Conservation (phyloP, 2,329 filamentous ascomycete species). For the Cercospora sojina region DNA sequence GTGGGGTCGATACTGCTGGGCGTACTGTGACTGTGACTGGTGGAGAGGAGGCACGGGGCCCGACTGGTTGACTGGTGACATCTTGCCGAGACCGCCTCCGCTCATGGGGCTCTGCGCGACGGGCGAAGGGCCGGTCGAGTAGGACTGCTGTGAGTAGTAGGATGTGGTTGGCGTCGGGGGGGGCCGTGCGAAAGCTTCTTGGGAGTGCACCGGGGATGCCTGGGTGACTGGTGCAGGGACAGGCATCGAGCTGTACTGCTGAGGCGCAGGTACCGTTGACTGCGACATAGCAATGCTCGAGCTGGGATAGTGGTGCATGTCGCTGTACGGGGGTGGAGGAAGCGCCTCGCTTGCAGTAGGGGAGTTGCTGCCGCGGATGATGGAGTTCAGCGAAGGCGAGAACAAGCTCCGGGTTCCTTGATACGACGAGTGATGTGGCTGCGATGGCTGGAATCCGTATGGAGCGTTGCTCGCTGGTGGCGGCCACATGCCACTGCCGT, state of each 20-base stretch:
- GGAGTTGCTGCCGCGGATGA: constrained; percentile 56
- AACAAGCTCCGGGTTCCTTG: constrained; percentile 53
- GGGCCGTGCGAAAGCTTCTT: constrained; percentile 59
- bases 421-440: constrained; percentile 49
- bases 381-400: constrained; percentile 56
- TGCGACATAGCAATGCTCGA: constrained; percentile 58
- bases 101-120: constrained; percentile 53
- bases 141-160: constrained; percentile 59
- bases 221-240: constrained; percentile 34
- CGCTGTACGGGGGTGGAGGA: constrained; percentile 65
- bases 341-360: constrained; percentile 63
- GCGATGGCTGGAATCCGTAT: constrained; percentile 51
- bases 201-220: constrained; percentile 56
- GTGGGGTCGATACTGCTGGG: constrained; percentile 51
- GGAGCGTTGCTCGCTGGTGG: constrained; percentile 56
- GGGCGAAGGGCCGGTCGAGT: constrained; percentile 50
- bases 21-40: constrained; percentile 43
- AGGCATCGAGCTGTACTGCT: constrained; percentile 48
- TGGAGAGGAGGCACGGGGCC: constrained; percentile 47
- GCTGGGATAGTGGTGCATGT: constrained; percentile 59
- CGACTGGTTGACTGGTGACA: constrained; percentile 53
- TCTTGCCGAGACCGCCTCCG: constrained; percentile 47
- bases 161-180: constrained; percentile 63
- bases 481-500: constrained; percentile 59
- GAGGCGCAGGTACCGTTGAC: constrained; percentile 47